Evolutionary conservation across 2,329 filamentous ascomycete species (phyloP), one percentile per base, ranked within the genome.

Genomic region (Claviceps sp.): DNA sequence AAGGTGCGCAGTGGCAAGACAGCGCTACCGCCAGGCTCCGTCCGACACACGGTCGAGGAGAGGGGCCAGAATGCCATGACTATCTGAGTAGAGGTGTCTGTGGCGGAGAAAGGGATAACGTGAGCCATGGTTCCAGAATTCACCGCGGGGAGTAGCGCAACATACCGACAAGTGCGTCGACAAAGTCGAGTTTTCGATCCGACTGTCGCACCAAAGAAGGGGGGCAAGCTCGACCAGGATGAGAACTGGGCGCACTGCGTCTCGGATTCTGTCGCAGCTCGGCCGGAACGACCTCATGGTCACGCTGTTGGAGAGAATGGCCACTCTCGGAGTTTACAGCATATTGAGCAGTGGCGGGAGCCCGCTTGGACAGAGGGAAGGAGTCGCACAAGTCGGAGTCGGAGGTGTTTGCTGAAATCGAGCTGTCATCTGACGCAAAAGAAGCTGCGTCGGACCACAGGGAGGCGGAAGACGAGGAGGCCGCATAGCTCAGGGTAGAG

Each of bases 81-180:
- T 68, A 97, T 95, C 69, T 95, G 88, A 51, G 93, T 93, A 50
- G 93, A 93, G 61, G 91, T 95, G 81, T 96, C 91, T 96, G 77
- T 51, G 43, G 14, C 7, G 43, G 57, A 55, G 48, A 47, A 48
- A 43, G 30, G n/a, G 45, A 37, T 6, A 44, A 18, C 22, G 42
- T 44, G 42, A 44, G 42, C 13, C 13, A 26, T 24, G 42, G 42
- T 44, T 44, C 40, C 42, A 44, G 8, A 41, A 18, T n/a, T 41
- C 16, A 16, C 2, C 22, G 61, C 59, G 56, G 65, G 41, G 20
- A 30, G 24, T n/a, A 41, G 50, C 44, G 65, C 61, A 67, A 76
- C 91, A 88, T 88, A 96, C 91, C 91, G 74, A 96, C 90, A 68
- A 96, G 87, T 69, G 84, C 93, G 70, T 96, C 90, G 70, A 97